A percentile compares a stretch with the other conserved stretches of the same genome.
Conservation (phyloP, 345 rosid genomes). For the Raphanus raphanistrum region DNA sequence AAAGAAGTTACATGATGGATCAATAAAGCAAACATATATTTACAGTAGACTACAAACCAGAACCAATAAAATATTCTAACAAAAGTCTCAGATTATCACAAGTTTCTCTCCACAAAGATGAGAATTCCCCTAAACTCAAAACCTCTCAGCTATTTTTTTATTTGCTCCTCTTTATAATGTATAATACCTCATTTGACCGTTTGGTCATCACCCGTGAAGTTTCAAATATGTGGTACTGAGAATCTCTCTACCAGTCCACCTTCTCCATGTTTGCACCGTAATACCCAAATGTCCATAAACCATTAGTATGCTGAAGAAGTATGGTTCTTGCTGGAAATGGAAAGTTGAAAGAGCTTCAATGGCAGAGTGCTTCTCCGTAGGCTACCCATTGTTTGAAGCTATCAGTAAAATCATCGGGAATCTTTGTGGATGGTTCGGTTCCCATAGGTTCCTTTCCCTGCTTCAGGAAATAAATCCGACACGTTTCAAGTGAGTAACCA, state of each 20-base stretch:
- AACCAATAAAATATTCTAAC: constrained; percentile 8
- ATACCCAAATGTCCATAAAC: constrained; percentile 10
- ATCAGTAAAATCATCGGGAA: constrained; percentile 63
- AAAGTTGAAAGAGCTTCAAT: constrained; percentile 37
- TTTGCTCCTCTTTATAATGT: constrained; percentile 13
- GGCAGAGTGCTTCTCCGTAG: constrained; percentile 74
- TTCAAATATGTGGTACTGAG: constrained; percentile 10
- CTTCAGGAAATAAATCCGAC: constrained; percentile 12
- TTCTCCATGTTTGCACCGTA: constrained; percentile 19
- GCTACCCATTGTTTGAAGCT: constrained; percentile 83
- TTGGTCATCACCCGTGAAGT: constrained; percentile 3
- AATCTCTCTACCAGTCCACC: constrained; percentile 10
- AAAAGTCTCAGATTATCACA: constrained; percentile 17
- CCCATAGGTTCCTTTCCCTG: constrained; percentile 63
- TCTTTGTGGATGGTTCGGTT: constrained; percentile 29
- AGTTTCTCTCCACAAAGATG: constrained; percentile 30
- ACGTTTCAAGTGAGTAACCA: neutral
- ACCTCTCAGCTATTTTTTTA: constrained; percentile 17
- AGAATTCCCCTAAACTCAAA: constrained; percentile 16
- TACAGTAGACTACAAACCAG: constrained; percentile 27
- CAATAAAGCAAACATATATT: constrained; percentile 16
- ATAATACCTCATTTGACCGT: constrained; percentile 13
- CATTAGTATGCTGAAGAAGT: neutral
- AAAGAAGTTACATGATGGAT: constrained; percentile 14
- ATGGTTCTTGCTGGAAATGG: constrained; percentile 25